phyloP scores from a whole-genome alignment of 805 yeast species.

The Zygotorulaspora chibaensis region DNA sequence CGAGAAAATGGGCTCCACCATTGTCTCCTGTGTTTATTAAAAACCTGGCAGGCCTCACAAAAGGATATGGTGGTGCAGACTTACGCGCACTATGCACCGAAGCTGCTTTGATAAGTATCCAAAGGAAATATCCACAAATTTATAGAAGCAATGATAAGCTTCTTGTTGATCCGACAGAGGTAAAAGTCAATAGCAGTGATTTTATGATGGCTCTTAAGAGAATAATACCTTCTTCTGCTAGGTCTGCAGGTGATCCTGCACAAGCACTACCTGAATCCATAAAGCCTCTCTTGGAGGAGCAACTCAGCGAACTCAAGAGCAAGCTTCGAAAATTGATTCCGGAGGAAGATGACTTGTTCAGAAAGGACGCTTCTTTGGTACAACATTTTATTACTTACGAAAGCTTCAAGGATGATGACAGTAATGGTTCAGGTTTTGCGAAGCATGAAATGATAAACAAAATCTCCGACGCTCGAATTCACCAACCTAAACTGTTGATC shows the following conservation, averaged over 20 bases:
- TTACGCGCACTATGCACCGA: constrained; percentile 91
- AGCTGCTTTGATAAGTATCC: constrained; percentile 88
- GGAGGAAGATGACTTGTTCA: constrained; percentile 27
- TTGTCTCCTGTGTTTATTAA: constrained; percentile 52
- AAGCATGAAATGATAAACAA: constrained; percentile 56
- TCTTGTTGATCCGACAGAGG: constrained; percentile 62
- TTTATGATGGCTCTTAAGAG: constrained; percentile 81
- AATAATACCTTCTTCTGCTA: constrained; percentile 86
- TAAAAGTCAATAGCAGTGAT: constrained; percentile 74
- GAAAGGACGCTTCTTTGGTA: constrained; percentile 27
- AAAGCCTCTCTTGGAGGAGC: constrained; percentile 54
- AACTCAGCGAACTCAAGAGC: constrained; percentile 43
- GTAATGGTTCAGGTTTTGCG: constrained; percentile 54
- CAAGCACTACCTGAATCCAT: constrained; percentile 76
- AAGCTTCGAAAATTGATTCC: constrained; percentile 63
- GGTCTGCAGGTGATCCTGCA: constrained; percentile 70
- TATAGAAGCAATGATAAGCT: constrained; percentile 72
- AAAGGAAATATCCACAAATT: constrained; percentile 89
- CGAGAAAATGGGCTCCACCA: constrained; percentile 83
- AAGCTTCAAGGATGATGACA: constrained; percentile 28
- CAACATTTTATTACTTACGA: constrained; percentile 35
- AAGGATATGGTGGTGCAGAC: constrained; percentile 98
- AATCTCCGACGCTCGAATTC: constrained; percentile 58
- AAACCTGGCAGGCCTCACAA: constrained; percentile 73
- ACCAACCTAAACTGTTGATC: constrained; percentile 75